Percentiles rank a stretch among this genome's conserved stretches.
phyloP scores from a whole-genome alignment of 495 filamentous ascomycete species.

The Hyaloscypha hepaticicola region DNA sequence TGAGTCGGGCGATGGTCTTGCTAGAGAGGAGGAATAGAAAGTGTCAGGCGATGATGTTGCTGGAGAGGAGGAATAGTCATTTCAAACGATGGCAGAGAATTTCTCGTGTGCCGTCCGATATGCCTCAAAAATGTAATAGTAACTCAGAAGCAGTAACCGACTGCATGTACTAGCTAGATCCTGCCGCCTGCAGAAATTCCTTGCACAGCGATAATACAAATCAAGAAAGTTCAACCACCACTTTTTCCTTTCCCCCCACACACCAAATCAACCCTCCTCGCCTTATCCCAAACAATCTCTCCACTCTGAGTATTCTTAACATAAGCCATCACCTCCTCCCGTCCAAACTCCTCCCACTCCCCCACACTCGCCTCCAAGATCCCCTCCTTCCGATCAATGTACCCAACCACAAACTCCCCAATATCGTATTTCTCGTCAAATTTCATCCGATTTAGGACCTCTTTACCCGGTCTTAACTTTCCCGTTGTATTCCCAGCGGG shows the following conservation, averaged over 20 bases:
- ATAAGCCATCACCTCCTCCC: constrained; percentile 23
- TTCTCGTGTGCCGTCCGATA: too few species aligned
- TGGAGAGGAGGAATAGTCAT: too few species aligned
- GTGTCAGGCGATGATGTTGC: too few species aligned
- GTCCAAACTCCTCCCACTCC: constrained; percentile 14
- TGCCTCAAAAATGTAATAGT: too few species aligned
- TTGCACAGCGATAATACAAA: too few species aligned
- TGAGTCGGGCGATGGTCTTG: too few species aligned
- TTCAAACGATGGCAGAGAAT: too few species aligned
- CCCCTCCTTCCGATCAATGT: constrained; percentile 22
- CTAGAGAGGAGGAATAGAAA: too few species aligned
- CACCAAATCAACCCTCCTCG: constrained; percentile 19
- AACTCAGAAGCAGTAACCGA: too few species aligned
- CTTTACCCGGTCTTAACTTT: constrained; percentile 20
- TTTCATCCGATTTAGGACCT: constrained; percentile 17
- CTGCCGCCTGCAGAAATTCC: too few species aligned
- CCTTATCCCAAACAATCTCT: constrained; percentile 23
- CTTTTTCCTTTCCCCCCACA: constrained; percentile 6
- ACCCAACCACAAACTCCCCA: constrained; percentile 20
- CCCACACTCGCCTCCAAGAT: constrained; percentile 16
- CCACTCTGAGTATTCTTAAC: constrained; percentile 1
- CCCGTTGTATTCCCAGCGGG: background rate
- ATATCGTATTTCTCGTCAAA: constrained; percentile 12
- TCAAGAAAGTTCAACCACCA: too few species aligned
- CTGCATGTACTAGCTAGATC: too few species aligned